Evolutionary conservation across 106 monocot genomes (phyloP).

Genomic region (Agapanthus africanus): DNA sequence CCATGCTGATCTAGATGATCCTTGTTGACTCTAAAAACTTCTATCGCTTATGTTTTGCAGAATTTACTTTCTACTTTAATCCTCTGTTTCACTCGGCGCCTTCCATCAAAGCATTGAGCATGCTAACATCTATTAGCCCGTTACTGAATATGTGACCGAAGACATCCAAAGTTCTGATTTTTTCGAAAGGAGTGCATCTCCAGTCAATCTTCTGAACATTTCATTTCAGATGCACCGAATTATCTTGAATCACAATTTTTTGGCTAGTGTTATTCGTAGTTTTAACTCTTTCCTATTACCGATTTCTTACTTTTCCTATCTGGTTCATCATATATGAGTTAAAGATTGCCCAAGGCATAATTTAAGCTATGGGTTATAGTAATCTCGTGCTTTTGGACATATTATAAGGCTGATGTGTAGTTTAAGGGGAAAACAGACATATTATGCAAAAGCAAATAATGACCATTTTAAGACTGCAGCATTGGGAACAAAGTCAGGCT

Average conservation of each 20-base stretch:
- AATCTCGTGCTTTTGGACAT: neutral
- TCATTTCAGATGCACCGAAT: neutral
- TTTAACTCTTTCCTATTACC: neutral
- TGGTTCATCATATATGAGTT: neutral
- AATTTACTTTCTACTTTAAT: too few relatives aligned
- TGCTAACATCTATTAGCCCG: neutral
- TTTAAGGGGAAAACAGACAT: too few relatives aligned
- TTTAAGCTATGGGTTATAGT: neutral
- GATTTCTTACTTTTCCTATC: neutral
- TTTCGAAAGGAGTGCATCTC: neutral
- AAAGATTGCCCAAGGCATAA: neutral
- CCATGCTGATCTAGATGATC: neutral
- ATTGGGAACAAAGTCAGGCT: too few relatives aligned
- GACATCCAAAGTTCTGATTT: neutral
- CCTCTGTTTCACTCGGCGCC: too few relatives aligned
- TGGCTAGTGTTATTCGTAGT: neutral
- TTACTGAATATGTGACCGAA: neutral
- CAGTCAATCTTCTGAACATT: neutral
- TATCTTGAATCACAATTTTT: neutral
- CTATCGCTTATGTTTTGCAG: neutral
- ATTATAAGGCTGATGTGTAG: too few relatives aligned
- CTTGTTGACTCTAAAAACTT: neutral
- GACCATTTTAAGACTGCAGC: neutral
- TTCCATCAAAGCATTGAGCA: neutral
- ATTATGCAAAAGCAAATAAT: neutral